Conservation (phyloP, 805 yeast species). For the Grigorovia jiainica region DNA sequence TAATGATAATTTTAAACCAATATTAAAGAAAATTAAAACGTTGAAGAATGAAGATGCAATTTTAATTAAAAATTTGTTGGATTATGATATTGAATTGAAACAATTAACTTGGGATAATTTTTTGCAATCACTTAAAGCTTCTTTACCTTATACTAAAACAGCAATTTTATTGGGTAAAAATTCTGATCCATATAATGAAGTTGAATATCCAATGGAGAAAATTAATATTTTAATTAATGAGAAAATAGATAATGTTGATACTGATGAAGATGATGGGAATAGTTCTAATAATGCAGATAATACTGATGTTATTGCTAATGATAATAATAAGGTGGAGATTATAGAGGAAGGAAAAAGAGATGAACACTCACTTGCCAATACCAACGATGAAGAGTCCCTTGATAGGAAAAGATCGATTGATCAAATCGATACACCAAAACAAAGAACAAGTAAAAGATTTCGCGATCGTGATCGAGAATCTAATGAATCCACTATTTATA, state of each 20-base stretch:
- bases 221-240: slow-evolving; percentile 29
- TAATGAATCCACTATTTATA: not conserved
- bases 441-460: slow-evolving; percentile 34
- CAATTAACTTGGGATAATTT: slow-evolving; percentile 26
- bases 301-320: too few relatives aligned
- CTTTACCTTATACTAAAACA: slow-evolving; percentile 33
- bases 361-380: too few relatives aligned
- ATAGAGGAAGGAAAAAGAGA: too few relatives aligned
- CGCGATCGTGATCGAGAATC: slow-evolving; percentile 18
- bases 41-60: slow-evolving; percentile 30
- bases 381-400: slow-evolving; percentile 9
- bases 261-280: slow-evolving; percentile 5
- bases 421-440: slow-evolving; percentile 13
- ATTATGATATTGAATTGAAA: slow-evolving; percentile 13
- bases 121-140: slow-evolving; percentile 15
- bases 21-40: slow-evolving; percentile 25
- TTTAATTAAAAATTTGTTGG: slow-evolving; percentile 30
- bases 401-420: slow-evolving; percentile 12
- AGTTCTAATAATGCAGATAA: slow-evolving; percentile 2
- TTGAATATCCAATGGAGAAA: slow-evolving; percentile 40
- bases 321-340: too few relatives aligned
- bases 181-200: slow-evolving; percentile 43
- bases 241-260: slow-evolving; percentile 3
- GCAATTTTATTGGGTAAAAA: slow-evolving; percentile 26
- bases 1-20: slow-evolving; percentile 14